A percentile compares a stretch with the other conserved stretches of the same genome.
These are phyloP conservation scores for Trifolium pratense DNA, from an alignment of 306 rosid species.

Conservation along the genomic window DNA sequence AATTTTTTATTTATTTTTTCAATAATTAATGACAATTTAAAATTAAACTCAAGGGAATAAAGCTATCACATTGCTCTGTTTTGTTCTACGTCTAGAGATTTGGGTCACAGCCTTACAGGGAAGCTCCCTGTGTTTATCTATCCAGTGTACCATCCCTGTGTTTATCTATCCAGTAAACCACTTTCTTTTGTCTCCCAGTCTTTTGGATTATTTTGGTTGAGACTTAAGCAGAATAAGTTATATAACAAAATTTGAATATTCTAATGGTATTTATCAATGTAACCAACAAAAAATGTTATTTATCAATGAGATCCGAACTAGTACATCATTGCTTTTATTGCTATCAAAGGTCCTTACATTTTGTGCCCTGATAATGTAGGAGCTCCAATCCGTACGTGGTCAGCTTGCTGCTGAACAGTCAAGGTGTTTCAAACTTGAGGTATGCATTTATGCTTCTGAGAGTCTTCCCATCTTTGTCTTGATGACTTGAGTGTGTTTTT, in stretches of 20 bases:
- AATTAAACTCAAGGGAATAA: conserved; percentile 13
- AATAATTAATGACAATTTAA: background rate
- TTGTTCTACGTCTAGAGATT: conserved; percentile 24
- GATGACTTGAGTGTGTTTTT: conserved; percentile 7
- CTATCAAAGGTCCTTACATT: conserved; percentile 26
- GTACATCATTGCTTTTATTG: conserved; percentile 9
- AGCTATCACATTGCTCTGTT: conserved; percentile 24
- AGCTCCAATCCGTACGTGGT: conserved; percentile 94
- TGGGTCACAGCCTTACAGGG: background rate
- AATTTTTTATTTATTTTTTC: background rate
- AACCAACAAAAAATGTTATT: too few species aligned
- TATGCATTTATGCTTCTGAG: conserved; percentile 42
- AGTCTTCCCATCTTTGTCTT: conserved; percentile 22
- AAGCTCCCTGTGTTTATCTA: background rate
- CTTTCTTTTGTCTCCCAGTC: conserved; percentile 7
- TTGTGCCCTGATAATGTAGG: conserved; percentile 52
- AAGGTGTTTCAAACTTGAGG: conserved; percentile 97
- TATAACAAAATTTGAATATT: background rate
- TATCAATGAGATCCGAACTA: background rate
- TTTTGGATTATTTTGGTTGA: conserved; percentile 20
- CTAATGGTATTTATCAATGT: conserved; percentile 3
- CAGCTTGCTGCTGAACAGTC: conserved; percentile 96
- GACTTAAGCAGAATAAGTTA: background rate
- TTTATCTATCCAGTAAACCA: background rate
- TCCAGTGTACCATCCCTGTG: background rate